A percentile compares a stretch with the other conserved stretches of the same genome.
phyloP scores from a whole-genome alignment of 768 basidiomycete species.

The Auricularia auricula-judae region DNA sequence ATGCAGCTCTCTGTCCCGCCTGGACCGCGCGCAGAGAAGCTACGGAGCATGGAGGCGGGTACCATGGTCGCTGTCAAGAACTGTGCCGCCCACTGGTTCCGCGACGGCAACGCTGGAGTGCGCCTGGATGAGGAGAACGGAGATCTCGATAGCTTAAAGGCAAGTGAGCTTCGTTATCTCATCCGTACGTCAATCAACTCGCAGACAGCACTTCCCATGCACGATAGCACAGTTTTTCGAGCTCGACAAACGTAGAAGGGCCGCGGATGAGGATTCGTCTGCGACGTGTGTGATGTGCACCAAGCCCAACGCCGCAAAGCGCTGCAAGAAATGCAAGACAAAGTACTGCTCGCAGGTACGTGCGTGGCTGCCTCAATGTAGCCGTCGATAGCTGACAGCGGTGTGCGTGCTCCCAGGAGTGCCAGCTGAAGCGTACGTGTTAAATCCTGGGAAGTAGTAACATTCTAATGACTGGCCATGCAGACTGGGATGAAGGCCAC shows the following conservation, averaged over 20 bases:
- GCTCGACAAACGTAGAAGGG: not conserved
- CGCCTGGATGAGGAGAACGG: not conserved
- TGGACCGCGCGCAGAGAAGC: not conserved
- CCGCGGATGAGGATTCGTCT: not conserved
- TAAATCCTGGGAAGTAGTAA: not conserved
- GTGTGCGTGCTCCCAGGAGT: not conserved
- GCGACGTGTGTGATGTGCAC: not conserved
- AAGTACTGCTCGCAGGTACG: not conserved
- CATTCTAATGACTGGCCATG: not conserved
- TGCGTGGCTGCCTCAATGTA: not conserved
- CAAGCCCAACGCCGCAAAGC: not conserved
- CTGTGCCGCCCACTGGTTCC: not conserved
- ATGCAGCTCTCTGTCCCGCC: not conserved
- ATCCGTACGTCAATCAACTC: too few species aligned
- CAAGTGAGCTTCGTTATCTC: not conserved
- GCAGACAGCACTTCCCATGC: too few species aligned
- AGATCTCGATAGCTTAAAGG: not conserved
- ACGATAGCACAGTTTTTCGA: too few species aligned
- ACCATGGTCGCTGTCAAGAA: not conserved
- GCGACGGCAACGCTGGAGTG: not conserved
- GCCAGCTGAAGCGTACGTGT: not conserved
- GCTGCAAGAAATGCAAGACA: not conserved
- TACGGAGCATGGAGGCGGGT: not conserved
- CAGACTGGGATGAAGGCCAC: not conserved
- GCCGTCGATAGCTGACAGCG: not conserved